Percentiles rank a stretch among this genome's conserved stretches.
Evolutionary conservation across 2,329 filamentous ascomycete species (phyloP).

Genomic region (Fusarium armeniacum): DNA sequence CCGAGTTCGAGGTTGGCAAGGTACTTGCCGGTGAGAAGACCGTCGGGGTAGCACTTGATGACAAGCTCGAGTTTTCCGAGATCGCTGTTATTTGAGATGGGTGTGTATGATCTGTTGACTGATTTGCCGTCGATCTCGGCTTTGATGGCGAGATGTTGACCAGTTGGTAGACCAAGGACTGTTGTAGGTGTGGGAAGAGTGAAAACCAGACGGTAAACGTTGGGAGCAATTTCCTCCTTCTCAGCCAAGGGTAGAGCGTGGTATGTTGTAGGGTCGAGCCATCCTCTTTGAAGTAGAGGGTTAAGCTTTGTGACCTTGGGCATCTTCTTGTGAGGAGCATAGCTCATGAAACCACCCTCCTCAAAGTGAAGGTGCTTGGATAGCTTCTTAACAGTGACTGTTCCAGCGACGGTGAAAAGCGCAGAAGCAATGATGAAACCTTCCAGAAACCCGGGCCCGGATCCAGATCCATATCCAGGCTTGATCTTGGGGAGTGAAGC

Average conservation of each 20-base stretch:
- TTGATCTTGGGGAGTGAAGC: slow-evolving; percentile 27
- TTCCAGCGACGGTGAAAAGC: slow-evolving; percentile 49
- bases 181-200: slow-evolving; percentile 60
- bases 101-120: slow-evolving; percentile 68
- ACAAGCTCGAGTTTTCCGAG: slow-evolving; percentile 65
- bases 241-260: slow-evolving; percentile 60
- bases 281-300: slow-evolving; percentile 54
- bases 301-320: slow-evolving; percentile 54
- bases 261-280: slow-evolving; percentile 65
- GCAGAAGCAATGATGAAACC: slow-evolving; percentile 36
- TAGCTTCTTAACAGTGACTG: slow-evolving; percentile 50
- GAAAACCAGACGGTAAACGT: slow-evolving; percentile 64
- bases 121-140: slow-evolving; percentile 61
- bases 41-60: slow-evolving; percentile 66
- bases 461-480: slow-evolving; percentile 5
- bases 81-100: slow-evolving; percentile 65
- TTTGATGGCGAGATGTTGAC: slow-evolving; percentile 69
- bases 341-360: slow-evolving; percentile 45
- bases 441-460: slow-evolving; percentile 31
- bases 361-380: slow-evolving; percentile 52
- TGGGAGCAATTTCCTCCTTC: slow-evolving; percentile 58
- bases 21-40: slow-evolving; percentile 64
- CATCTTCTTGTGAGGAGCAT: slow-evolving; percentile 55
- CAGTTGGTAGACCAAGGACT: slow-evolving; percentile 68
- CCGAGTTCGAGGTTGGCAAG: slow-evolving; percentile 62